These are phyloP conservation scores for Entoloma clypeatum DNA, from an alignment of 1,284 basidiomycete genomes.

Conservation along the genomic window DNA sequence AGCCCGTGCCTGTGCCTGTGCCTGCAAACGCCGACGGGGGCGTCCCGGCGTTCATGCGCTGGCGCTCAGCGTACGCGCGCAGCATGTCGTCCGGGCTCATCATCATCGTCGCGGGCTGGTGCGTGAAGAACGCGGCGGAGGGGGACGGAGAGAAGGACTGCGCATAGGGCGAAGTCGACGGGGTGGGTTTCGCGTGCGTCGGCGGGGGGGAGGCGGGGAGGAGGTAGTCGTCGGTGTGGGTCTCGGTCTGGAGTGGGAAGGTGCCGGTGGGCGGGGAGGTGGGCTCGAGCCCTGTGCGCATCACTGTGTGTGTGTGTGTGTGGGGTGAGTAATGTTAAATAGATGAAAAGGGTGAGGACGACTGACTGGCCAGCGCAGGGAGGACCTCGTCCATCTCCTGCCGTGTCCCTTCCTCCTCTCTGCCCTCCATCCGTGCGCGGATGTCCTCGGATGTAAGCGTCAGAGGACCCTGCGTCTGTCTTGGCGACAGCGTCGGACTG, in stretches of 20 bases:
- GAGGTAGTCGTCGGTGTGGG: slow-evolving; percentile 40
- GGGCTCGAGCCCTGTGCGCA: slow-evolving; percentile 47
- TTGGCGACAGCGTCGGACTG: slow-evolving; percentile 40
- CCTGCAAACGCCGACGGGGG: background rate
- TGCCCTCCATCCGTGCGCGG: slow-evolving; percentile 33
- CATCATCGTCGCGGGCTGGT: slow-evolving; percentile 31
- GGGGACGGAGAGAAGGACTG: slow-evolving; percentile 19
- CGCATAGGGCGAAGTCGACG: slow-evolving; percentile 22
- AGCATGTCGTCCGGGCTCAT: slow-evolving; percentile 74
- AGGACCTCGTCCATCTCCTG: slow-evolving; percentile 51
- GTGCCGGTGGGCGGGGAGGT: slow-evolving; percentile 21
- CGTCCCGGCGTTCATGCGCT: slow-evolving; percentile 20
- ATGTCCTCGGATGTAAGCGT: slow-evolving; percentile 69
- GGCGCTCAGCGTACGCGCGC: slow-evolving; percentile 65
- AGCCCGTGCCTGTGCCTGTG: background rate
- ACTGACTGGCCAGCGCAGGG: slow-evolving; percentile 59
- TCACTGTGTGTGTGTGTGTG: slow-evolving; percentile 43
- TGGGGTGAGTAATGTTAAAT: background rate
- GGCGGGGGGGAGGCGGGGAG: slow-evolving; percentile 15
- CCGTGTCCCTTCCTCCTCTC: slow-evolving; percentile 14
- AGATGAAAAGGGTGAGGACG: background rate
- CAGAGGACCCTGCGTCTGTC: slow-evolving; percentile 64
- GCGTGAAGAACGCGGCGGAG: slow-evolving; percentile 13
- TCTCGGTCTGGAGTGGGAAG: slow-evolving; percentile 14
- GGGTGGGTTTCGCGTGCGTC: slow-evolving; percentile 25